Conservation (phyloP, 352 stramenopile species). For the Phytophthora pistaciae region DNA sequence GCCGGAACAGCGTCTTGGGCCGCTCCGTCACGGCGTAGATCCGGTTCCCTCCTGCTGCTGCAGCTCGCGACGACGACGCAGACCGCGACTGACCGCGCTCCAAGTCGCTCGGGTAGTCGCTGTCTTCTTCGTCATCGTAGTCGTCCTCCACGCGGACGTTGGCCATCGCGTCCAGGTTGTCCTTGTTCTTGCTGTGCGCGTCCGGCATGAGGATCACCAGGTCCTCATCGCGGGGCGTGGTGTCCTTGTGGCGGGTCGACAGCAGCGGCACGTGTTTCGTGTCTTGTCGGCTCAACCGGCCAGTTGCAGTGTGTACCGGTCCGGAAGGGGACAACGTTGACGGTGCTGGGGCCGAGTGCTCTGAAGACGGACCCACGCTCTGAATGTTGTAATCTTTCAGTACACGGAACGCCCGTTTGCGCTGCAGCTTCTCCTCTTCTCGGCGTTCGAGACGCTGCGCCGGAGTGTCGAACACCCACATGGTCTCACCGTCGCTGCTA, state of each 20-base stretch:
- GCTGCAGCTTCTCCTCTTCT: conserved; percentile 60
- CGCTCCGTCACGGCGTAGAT: conserved; percentile 41
- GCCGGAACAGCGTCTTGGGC: conserved; percentile 33
- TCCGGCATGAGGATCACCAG: conserved; percentile 41
- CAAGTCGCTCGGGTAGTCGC: conserved; percentile 4
- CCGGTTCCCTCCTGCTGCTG: conserved; percentile 9
- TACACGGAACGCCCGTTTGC: conserved; percentile 63
- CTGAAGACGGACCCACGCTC: conserved; percentile 22
- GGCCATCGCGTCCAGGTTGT: conserved; percentile 21
- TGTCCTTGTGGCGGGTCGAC: conserved; percentile 23
- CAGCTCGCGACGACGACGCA: conserved; percentile 20
- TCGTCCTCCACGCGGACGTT: neutral
- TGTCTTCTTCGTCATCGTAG: neutral
- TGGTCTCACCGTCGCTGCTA: conserved; percentile 46
- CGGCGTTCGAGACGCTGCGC: conserved; percentile 59
- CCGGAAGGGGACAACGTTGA: conserved; percentile 11
- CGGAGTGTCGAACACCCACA: conserved; percentile 63
- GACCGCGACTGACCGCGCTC: conserved; percentile 15
- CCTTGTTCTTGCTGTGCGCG: conserved; percentile 15
- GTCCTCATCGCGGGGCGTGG: conserved; percentile 41
- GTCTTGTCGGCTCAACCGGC: neutral
- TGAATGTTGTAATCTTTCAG: conserved; percentile 63
- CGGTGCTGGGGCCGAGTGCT: neutral
- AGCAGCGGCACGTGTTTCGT: neutral
- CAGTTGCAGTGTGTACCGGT: neutral